These are phyloP conservation scores for Suhomyces sp. DNA, from an alignment of 805 yeast species.

Conservation along the genomic window DNA sequence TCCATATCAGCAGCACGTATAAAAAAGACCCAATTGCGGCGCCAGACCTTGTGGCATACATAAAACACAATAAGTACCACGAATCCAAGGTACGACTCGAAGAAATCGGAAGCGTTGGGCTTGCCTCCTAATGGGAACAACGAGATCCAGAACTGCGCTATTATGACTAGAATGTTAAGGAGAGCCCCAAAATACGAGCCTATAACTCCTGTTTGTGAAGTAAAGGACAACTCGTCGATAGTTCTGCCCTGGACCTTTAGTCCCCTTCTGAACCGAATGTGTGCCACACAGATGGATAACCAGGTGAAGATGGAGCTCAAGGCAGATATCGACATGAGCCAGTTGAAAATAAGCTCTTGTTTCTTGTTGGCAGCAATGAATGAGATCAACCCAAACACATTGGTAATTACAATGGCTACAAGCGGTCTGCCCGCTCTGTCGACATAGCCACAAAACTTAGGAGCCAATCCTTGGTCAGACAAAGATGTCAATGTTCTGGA, in stretches of 20 bases:
- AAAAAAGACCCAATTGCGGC: slow-evolving; percentile 24
- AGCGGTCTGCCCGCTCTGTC: slow-evolving; percentile 70
- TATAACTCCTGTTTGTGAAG: slow-evolving; percentile 22
- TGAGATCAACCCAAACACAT: slow-evolving; percentile 57
- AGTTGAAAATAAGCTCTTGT: slow-evolving; percentile 20
- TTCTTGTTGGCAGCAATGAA: slow-evolving; percentile 48
- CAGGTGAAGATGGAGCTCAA: slow-evolving; percentile 28
- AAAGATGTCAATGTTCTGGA: slow-evolving; percentile 65
- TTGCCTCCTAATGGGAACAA: slow-evolving; percentile 23
- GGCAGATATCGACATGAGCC: slow-evolving; percentile 27
- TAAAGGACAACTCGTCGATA: slow-evolving; percentile 22
- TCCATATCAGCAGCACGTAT: slow-evolving; percentile 22
- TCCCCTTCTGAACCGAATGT: slow-evolving; percentile 26
- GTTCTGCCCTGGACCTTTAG: slow-evolving; percentile 20
- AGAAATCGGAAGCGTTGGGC: slow-evolving; percentile 22
- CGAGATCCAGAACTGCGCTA: slow-evolving; percentile 29
- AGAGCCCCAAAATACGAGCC: slow-evolving; percentile 24
- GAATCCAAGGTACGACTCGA: slow-evolving; percentile 24
- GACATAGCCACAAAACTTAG: slow-evolving; percentile 55
- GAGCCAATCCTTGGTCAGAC: slow-evolving; percentile 63
- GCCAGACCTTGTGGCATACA: slow-evolving; percentile 27
- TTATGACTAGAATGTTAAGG: slow-evolving; percentile 19
- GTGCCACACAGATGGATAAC: slow-evolving; percentile 25
- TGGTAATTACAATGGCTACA: slow-evolving; percentile 50
- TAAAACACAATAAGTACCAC: slow-evolving; percentile 23